These are phyloP conservation scores for Salvia rosmarinus DNA, from an alignment of 257 asterid genomes.

Conservation along the genomic window DNA sequence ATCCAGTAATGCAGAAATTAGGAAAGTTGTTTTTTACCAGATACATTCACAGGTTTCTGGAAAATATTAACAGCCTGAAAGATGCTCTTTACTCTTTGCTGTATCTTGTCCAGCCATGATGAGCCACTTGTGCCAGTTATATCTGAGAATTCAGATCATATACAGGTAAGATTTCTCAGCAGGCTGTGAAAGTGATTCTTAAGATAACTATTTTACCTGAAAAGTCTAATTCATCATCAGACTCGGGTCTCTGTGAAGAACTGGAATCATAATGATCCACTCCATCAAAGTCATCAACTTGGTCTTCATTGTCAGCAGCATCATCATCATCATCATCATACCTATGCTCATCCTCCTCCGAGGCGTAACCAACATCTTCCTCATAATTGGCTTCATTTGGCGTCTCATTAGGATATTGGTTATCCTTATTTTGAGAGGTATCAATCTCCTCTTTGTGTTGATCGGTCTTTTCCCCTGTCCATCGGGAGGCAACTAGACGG, in stretches of 20 bases:
- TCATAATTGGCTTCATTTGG: conserved; percentile 52
- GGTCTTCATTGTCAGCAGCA: conserved; percentile 56
- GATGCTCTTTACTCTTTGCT: conserved; percentile 62
- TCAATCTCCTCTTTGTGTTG: conserved; percentile 53
- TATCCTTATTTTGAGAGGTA: conserved; percentile 49
- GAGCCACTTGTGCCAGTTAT: conserved; percentile 52
- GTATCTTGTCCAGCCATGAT: conserved; percentile 93
- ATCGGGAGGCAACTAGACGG: conserved; percentile 88
- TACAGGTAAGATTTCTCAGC: conserved; percentile 27
- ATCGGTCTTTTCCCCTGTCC: conserved; percentile 80
- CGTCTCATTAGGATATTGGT: conserved; percentile 51
- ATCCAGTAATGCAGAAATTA: conserved; percentile 25
- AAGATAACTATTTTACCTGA: conserved; percentile 54
- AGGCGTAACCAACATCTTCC: conserved; percentile 61
- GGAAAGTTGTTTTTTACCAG: conserved; percentile 61
- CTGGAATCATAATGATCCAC: conserved; percentile 69
- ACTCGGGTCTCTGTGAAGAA: conserved; percentile 56
- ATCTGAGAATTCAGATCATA: conserved; percentile 55
- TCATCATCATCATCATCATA: conserved; percentile 67
- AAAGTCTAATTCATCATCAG: conserved; percentile 77
- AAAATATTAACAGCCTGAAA: conserved; percentile 75
- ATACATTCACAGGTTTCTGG: conserved; percentile 78
- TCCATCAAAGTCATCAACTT: conserved; percentile 55
- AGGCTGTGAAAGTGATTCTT: conserved; percentile 28
- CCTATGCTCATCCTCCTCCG: conserved; percentile 69